These are phyloP conservation scores for Datisca glomerata DNA, from an alignment of 306 rosid genomes.

Conservation along the genomic window DNA sequence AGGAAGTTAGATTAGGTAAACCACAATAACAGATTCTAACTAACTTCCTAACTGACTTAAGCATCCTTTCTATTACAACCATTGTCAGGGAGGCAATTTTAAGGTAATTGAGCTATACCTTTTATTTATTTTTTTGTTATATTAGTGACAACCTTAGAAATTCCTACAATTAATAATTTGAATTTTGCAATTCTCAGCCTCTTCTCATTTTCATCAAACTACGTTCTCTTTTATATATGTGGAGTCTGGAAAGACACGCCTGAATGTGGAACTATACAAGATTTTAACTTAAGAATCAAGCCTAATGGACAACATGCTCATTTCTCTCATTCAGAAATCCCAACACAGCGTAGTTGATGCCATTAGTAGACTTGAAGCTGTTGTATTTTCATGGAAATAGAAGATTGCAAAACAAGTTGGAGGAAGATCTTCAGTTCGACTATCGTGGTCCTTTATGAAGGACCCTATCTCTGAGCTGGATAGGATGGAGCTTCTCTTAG, in stretches of 20 bases:
- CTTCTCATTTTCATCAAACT: no score
- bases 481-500: slow-evolving; percentile 38
- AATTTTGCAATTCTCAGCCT: no score
- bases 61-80: no score
- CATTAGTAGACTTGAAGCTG: slow-evolving; percentile 70
- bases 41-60: no score
- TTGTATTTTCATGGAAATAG: slow-evolving; percentile 62
- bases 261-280: slow-evolving; percentile 55
- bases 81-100: slow-evolving; percentile 52
- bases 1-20: no score
- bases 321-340: slow-evolving; percentile 47
- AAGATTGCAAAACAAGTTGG: slow-evolving; percentile 36
- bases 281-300: slow-evolving; percentile 40
- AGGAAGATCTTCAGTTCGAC: slow-evolving; percentile 48
- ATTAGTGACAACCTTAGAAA: not conserved
- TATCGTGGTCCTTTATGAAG: slow-evolving; percentile 73
- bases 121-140: not conserved
- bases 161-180: no score
- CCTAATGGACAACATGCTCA: slow-evolving; percentile 41
- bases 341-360: slow-evolving; percentile 61
- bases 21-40: no score
- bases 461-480: slow-evolving; percentile 51
- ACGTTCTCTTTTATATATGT: slow-evolving; percentile 10
- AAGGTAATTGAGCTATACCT: slow-evolving; percentile 41
- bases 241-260: slow-evolving; percentile 77